These are phyloP conservation scores for Lipomyces sp. DNA, from an alignment of 805 yeast species.

Conservation along the genomic window DNA sequence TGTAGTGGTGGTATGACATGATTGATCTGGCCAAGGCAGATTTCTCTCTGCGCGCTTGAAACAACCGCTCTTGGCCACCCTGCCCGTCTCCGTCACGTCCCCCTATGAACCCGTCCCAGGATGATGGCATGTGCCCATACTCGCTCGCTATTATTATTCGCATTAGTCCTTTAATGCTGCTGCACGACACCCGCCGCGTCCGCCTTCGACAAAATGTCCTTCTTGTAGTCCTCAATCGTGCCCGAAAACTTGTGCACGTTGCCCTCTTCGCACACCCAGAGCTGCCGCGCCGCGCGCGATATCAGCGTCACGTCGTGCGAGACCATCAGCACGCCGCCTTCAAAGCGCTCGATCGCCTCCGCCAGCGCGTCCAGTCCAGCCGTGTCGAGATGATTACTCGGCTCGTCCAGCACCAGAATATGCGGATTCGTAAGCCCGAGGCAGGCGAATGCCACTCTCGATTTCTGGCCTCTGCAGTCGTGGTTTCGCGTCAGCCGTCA, in stretches of 20 bases:
- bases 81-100: too few species aligned
- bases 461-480: slow-evolving; percentile 71
- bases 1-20: too few species aligned
- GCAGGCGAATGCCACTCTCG: slow-evolving; percentile 97
- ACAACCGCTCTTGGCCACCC: too few species aligned
- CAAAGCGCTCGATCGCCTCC: slow-evolving; percentile 79
- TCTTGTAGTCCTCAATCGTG: slow-evolving; percentile 81
- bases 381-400: slow-evolving; percentile 97
- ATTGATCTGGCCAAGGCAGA: too few species aligned
- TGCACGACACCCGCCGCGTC: slow-evolving; percentile 87
- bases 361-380: slow-evolving; percentile 95
- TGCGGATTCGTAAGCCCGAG: slow-evolving; percentile 88
- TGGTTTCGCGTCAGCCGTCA: background rate
- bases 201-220: slow-evolving; percentile 75
- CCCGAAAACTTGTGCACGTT: slow-evolving; percentile 77
- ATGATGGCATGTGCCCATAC: too few species aligned
- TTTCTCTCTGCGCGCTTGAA: too few species aligned
- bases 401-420: slow-evolving; percentile 89
- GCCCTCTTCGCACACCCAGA: slow-evolving; percentile 92
- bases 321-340: slow-evolving; percentile 97
- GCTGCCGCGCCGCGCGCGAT: slow-evolving; percentile 82
- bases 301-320: slow-evolving; percentile 95
- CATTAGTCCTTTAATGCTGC: slow-evolving; percentile 54
- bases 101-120: too few species aligned
- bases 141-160: too few species aligned